Evolutionary conservation across 2,329 filamentous ascomycete species (phyloP).

Genomic region (Ophiocordyceps robertsii): DNA sequence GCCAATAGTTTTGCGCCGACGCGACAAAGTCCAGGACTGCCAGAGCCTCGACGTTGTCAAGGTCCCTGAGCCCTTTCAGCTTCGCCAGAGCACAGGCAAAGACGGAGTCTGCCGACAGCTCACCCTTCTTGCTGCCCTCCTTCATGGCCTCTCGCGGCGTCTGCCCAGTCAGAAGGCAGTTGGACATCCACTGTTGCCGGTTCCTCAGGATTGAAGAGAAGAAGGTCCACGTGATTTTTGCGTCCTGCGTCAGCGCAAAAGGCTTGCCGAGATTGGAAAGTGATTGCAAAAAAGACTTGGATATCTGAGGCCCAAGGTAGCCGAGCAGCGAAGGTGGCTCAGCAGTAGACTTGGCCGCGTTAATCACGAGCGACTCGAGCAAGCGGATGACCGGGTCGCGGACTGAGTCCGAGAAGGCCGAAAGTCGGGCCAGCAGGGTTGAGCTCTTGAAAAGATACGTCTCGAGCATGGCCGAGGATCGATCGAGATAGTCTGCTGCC

Average conservation of each 20-base stretch:
- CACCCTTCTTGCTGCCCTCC: slow-evolving; percentile 35
- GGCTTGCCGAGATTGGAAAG: slow-evolving; percentile 68
- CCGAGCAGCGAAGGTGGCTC: slow-evolving; percentile 92
- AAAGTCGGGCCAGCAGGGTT: slow-evolving; percentile 63
- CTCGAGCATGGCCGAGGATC: slow-evolving; percentile 54
- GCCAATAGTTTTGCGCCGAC: slow-evolving; percentile 86
- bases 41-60: slow-evolving; percentile 53
- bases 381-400: slow-evolving; percentile 53
- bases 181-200: slow-evolving; percentile 90
- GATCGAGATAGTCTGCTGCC: slow-evolving; percentile 50
- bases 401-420: slow-evolving; percentile 54
- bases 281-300: slow-evolving; percentile 71
- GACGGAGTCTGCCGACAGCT: slow-evolving; percentile 45
- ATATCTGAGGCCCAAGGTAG: slow-evolving; percentile 69
- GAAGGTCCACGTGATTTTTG: slow-evolving; percentile 67
- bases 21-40: slow-evolving; percentile 79
- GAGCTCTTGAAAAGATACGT: slow-evolving; percentile 69
- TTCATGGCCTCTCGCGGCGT: slow-evolving; percentile 66
- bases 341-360: slow-evolving; percentile 48
- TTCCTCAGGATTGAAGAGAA: slow-evolving; percentile 77
- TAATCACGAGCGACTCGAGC: slow-evolving; percentile 59
- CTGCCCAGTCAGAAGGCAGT: slow-evolving; percentile 79
- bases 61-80: slow-evolving; percentile 49
- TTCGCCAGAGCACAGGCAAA: slow-evolving; percentile 61
- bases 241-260: slow-evolving; percentile 49